Conservation (phyloP, 1,139 yeast species). For the Chernovozyma sophiae-reginae region DNA sequence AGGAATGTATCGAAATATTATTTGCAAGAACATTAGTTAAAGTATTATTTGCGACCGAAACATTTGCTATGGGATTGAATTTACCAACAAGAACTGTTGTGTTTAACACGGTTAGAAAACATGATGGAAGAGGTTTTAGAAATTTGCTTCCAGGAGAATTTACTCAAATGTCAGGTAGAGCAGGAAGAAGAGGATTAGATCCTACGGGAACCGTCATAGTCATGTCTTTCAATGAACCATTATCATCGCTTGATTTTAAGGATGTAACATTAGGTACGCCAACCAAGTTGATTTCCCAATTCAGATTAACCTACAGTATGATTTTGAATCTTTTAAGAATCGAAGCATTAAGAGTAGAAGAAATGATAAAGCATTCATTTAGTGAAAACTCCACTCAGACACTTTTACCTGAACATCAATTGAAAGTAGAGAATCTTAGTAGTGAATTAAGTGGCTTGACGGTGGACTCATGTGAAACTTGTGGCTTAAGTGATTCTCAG, state of each 20-base stretch:
- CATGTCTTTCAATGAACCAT: slow-evolving; percentile 77
- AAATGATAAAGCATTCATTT: slow-evolving; percentile 94
- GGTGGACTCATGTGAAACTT: slow-evolving; percentile 35
- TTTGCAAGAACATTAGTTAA: slow-evolving; percentile 84
- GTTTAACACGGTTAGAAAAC: slow-evolving; percentile 78
- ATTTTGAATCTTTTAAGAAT: slow-evolving; percentile 85
- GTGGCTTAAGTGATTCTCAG: slow-evolving; percentile 38
- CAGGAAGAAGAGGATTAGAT: slow-evolving; percentile 97
- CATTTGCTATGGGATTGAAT: slow-evolving; percentile 97
- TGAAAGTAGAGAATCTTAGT: slow-evolving; percentile 52
- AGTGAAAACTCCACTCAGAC: slow-evolving; percentile 89
- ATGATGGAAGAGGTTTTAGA: slow-evolving; percentile 83
- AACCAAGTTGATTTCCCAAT: slow-evolving; percentile 85
- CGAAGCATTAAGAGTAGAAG: slow-evolving; percentile 92
- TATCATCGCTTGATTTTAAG: slow-evolving; percentile 58
- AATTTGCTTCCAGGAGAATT: slow-evolving; percentile 90
- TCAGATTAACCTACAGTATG: slow-evolving; percentile 93
- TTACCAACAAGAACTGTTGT: slow-evolving; percentile 97
- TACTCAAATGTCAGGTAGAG: slow-evolving; percentile 99
- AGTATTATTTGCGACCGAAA: slow-evolving; percentile 94
- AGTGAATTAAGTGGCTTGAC: slow-evolving; percentile 39
- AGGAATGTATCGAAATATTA: slow-evolving; percentile 89
- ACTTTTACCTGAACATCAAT: slow-evolving; percentile 80
- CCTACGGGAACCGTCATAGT: slow-evolving; percentile 93
- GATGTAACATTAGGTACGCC: slow-evolving; percentile 84